Percentiles rank a stretch among this genome's conserved stretches.
Conservation (phyloP, 2,329 filamentous ascomycete genomes). For the Incumbomyces lentus region DNA sequence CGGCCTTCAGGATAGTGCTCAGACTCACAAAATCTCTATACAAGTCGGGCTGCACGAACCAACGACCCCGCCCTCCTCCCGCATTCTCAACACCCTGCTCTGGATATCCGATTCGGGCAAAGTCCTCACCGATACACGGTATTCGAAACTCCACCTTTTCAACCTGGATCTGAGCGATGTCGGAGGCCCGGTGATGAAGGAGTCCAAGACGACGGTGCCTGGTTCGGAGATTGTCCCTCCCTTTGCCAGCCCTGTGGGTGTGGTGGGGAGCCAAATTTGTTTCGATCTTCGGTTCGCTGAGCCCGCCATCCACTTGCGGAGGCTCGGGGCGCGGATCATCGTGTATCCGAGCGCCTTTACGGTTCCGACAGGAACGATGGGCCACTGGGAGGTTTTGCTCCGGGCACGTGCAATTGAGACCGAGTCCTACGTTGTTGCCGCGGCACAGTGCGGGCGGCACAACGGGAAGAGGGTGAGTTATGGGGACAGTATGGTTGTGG, state of each 20-base stretch:
- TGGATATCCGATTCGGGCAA: constrained; percentile 55
- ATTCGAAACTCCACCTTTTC: constrained; percentile 89
- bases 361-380: constrained; percentile 64
- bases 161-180: constrained; percentile 51
- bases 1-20: constrained; percentile 61
- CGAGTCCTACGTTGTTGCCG: constrained; percentile 75
- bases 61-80: constrained; percentile 36
- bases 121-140: constrained; percentile 45
- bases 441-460: constrained; percentile 68
- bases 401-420: constrained; percentile 78
- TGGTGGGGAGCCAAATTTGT: constrained; percentile 72
- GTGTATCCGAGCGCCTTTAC: constrained; percentile 89
- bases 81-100: constrained; percentile 54
- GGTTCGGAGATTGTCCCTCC: constrained; percentile 55
- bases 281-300: constrained; percentile 86
- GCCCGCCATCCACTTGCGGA: constrained; percentile 55
- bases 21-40: constrained; percentile 54
- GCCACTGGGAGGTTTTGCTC: constrained; percentile 72
- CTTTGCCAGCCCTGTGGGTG: constrained; percentile 63
- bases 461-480: constrained; percentile 72
- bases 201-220: constrained; percentile 58
- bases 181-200: constrained; percentile 47
- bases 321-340: constrained; percentile 61
- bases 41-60: constrained; percentile 84
- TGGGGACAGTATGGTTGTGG: constrained; percentile 74